Percentiles rank a stretch among this genome's conserved stretches.
Evolutionary conservation across 805 yeast species (phyloP).

Genomic region (Kuraishia hungarica): DNA sequence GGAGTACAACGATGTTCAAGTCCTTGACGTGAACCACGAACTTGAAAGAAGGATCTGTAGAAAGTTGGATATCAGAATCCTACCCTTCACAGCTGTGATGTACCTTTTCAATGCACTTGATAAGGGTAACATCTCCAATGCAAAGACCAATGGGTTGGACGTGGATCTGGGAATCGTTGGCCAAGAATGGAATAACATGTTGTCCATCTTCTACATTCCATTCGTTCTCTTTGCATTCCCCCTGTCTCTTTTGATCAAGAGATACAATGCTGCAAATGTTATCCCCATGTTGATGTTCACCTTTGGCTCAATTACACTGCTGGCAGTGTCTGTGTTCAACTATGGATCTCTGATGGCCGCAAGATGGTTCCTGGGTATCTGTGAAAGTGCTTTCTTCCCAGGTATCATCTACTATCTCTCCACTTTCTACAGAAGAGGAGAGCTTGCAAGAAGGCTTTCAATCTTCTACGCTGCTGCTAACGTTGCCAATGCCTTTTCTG

Average conservation of each 20-base stretch:
- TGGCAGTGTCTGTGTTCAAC: constrained; percentile 30
- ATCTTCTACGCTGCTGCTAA: constrained; percentile 28
- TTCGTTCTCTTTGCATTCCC: constrained; percentile 38
- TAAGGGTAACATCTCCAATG: constrained; percentile 43
- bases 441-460: constrained; percentile 39
- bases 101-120: constrained; percentile 40
- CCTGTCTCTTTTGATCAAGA: constrained; percentile 26
- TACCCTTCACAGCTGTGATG: constrained; percentile 36
- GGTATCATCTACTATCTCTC: constrained; percentile 25
- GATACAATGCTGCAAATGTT: constrained; percentile 32
- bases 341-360: constrained; percentile 24
- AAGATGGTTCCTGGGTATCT: constrained; percentile 20
- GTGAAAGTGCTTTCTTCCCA: constrained; percentile 23
- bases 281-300: constrained; percentile 35
- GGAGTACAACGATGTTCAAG: not conserved
- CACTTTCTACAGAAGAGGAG: constrained; percentile 25
- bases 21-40: constrained; percentile 9
- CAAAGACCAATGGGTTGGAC: constrained; percentile 37
- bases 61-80: constrained; percentile 33
- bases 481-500: constrained; percentile 28
- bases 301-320: constrained; percentile 33
- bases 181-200: constrained; percentile 33
- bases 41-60: constrained; percentile 23
- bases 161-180: constrained; percentile 31
- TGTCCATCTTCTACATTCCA: constrained; percentile 34